Evolutionary conservation across 306 rosid genomes (phyloP), one percentile per base, ranked within the genome.

Genomic region (Styphnolobium japonicum): DNA sequence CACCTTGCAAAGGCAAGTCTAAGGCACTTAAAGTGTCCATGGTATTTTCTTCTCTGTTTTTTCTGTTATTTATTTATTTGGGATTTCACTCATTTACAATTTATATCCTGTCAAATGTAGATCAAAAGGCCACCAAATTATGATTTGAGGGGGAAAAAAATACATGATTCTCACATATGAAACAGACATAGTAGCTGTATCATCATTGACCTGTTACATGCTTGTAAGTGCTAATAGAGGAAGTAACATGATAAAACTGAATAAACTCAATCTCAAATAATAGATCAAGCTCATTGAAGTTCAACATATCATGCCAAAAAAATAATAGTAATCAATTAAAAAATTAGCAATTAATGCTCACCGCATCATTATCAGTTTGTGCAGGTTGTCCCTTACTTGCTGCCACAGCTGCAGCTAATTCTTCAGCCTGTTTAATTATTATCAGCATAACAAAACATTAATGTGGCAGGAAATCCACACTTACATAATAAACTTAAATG

Each of bases 371-470:
- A 71, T 90, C 91, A 63, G 86, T 78, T 73, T 89, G 92, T 12
- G 86, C 70, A 71, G 92, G 88, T 36, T 84, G 85, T 58, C 87
- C 97, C 90, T 91, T 94, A 78, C 86, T 69, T 29, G 98, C 97
- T 75, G 97, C 88, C 83, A 86, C 16, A 72, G 98, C 98, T 39
- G 97, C 97, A 53, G 95, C 97, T 73, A 91, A 85, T 84, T 94
- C 97, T 86, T 92, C 98, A 60, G 97, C 98, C 98, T 94, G 86
- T 82, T 74, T 46, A 53, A 81, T 75, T 34, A 73, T 71, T 39
- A 81, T 64, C 46, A 61, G 34, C 56, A 82, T 52, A 77, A 80
- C 40, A 29, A 66, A 29, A 71, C 70, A 69, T 80, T 31, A 23
- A 51, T 22, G 33, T 62, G 48, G 21, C 34, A 71, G 19, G 49